Percentiles rank a stretch among this genome's conserved stretches.
These are phyloP conservation scores for Colletotrichum musae DNA, from an alignment of 2,329 filamentous ascomycete genomes.

Conservation along the genomic window DNA sequence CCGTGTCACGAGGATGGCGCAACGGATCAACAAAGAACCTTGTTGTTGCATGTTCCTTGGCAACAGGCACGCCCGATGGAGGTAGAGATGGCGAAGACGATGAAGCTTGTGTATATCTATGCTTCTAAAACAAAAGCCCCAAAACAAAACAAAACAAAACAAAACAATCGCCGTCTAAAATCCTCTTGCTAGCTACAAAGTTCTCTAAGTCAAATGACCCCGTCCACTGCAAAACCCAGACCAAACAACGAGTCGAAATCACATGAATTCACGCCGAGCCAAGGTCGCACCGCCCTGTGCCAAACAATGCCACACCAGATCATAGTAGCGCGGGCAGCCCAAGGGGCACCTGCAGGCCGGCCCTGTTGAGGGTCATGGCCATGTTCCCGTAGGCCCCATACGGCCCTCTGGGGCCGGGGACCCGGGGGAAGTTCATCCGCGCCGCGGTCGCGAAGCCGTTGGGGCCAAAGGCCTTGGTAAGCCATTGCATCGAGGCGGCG, in stretches of 20 bases:
- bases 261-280: neutral
- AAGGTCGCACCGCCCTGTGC: neutral
- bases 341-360: neutral
- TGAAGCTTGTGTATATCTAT: too few species aligned
- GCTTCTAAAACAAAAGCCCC: too few species aligned
- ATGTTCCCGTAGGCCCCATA: constrained; percentile 10
- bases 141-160: too few species aligned
- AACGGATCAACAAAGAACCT: neutral
- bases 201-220: too few species aligned
- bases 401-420: neutral
- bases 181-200: too few species aligned
- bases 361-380: constrained; percentile 7
- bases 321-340: neutral
- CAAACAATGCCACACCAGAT: neutral
- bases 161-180: too few species aligned
- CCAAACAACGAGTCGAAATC: too few species aligned
- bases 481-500: neutral
- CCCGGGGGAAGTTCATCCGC: neutral
- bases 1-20: neutral
- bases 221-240: too few species aligned
- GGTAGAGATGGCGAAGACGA: too few species aligned
- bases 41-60: too few species aligned
- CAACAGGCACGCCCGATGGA: too few species aligned
- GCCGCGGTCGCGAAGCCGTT: constrained; percentile 1
- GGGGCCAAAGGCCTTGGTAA: constrained; percentile 3